These are phyloP conservation scores for Sclerotinia spermophila DNA, from an alignment of 2,329 filamentous ascomycete species.

Conservation along the genomic window DNA sequence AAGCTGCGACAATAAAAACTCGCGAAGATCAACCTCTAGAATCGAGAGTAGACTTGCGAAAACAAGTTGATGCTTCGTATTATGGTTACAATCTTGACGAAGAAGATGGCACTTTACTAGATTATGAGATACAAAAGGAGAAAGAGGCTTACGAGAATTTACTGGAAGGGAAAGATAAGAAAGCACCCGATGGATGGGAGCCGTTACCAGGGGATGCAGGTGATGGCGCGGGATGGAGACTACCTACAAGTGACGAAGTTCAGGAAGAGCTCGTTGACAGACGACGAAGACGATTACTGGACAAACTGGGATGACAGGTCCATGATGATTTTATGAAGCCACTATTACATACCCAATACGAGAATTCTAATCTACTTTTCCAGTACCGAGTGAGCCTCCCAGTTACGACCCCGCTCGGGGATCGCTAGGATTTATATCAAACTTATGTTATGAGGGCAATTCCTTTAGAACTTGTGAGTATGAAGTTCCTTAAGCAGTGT, in stretches of 20 bases:
- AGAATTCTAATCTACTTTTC: background rate
- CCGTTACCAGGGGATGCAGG: slow-evolving; percentile 81
- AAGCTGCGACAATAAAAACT: slow-evolving; percentile 62
- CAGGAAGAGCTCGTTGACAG: slow-evolving; percentile 88
- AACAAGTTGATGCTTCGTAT: slow-evolving; percentile 86
- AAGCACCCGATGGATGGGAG: slow-evolving; percentile 70
- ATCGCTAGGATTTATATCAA: background rate
- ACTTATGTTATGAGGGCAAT: background rate
- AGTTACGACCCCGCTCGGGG: background rate
- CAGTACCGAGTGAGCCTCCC: background rate
- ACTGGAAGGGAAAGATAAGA: slow-evolving; percentile 53
- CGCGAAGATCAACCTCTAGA: slow-evolving; percentile 61
- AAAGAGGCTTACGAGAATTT: slow-evolving; percentile 72
- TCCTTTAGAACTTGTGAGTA: background rate
- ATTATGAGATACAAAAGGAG: slow-evolving; percentile 81
- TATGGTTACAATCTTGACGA: slow-evolving; percentile 94
- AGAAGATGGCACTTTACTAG: slow-evolving; percentile 76
- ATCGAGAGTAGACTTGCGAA: slow-evolving; percentile 63
- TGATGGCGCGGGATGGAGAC: slow-evolving; percentile 75
- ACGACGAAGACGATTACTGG: slow-evolving; percentile 75
- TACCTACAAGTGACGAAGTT: slow-evolving; percentile 89
- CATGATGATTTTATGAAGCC: background rate
- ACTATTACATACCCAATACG: background rate
- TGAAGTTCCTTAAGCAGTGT: background rate
- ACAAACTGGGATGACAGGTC: slow-evolving; percentile 52